These are phyloP conservation scores for Cardamine chenopodiifolia DNA, from an alignment of 345 rosid species.

Conservation along the genomic window DNA sequence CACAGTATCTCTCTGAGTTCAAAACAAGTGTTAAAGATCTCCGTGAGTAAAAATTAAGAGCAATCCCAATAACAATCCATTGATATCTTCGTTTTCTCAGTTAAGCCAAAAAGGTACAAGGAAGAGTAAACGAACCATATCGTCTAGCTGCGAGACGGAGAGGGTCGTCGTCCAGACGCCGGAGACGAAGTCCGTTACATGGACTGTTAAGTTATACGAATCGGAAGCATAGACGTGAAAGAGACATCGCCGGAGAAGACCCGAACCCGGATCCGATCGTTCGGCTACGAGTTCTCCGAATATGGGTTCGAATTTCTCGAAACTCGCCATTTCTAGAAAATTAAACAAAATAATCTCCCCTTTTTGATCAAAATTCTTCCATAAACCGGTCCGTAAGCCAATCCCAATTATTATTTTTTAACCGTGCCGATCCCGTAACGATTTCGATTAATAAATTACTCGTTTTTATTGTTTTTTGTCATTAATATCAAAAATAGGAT, in stretches of 20 bases:
- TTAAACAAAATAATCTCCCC: no score
- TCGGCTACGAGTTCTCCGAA: conserved; percentile 69
- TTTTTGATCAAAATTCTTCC: no score
- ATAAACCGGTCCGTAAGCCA: conserved; percentile 12
- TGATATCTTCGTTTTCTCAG: not conserved
- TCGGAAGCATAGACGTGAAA: conserved; percentile 72
- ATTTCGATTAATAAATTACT: no score
- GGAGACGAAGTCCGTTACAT: conserved; percentile 66
- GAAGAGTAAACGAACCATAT: conserved; percentile 53
- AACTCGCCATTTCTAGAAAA: conserved; percentile 29
- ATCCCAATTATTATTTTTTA: not conserved
- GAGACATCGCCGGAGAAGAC: conserved; percentile 56
- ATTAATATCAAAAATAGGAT: no score
- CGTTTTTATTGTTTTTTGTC: no score
- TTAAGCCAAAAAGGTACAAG: not conserved
- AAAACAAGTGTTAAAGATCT: not conserved
- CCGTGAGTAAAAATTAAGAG: not conserved
- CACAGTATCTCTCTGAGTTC: conserved; percentile 70
- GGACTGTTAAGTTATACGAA: conserved; percentile 54
- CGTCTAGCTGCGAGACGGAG: conserved; percentile 75
- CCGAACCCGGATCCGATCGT: conserved; percentile 44
- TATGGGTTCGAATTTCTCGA: conserved; percentile 64
- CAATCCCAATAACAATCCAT: not conserved
- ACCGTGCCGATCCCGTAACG: not conserved
- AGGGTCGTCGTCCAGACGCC: conserved; percentile 65